Base-by-base conservation (phyloP, 331 rosid species). In the Dryas integrifolia region DNA sequence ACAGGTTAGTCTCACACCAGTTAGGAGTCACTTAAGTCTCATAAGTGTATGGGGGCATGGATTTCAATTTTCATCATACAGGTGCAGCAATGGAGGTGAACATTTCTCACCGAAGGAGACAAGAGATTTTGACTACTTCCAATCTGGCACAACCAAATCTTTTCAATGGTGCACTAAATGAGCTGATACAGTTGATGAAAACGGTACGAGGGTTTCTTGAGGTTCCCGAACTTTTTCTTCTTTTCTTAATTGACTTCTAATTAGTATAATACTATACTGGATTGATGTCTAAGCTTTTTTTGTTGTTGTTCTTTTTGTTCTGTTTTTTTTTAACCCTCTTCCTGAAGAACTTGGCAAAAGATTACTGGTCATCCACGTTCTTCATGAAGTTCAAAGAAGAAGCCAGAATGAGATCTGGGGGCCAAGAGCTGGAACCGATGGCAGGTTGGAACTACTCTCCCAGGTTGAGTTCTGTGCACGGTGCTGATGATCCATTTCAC, bases 301-400 rank as follows among this genome's bases (percentile, higher is more conserved):
- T 5, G 11, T n/a, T 55, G 3, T 51, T 45, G 57, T 30, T 30
- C 12, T 53, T 9, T n/a, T 69, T 1, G 35, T 30, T 30, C 35
- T 30, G 35, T 30, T 30, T 68, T 30, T 68, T 71, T 30, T 62
- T 15, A 26, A n/a, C 4, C 40, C 56, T 61, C 65, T 53, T 51
- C 24, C 53, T 71, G 58, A 86, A 95, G 99, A 95, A 92, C 81
- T 74, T 95, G 77, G 90, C 79, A 1, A 86, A 83, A 77, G 98
- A 95, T 77, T 95, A 85, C 88, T 92, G 98, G 99, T 92, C 97
- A 44, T 95, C 99, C 3, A 83, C 82, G 83, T 92, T 84, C 88
- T 92, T 83, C 87, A 57, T 82, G 80, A 95, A 92, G 87, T 82
- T 95, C 77, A 89, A 63, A 47, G 99, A 89, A 76, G 97, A 95